Evolutionary conservation across 2,329 filamentous ascomycete species (phyloP).

Genomic region (Claviceps sp.): DNA sequence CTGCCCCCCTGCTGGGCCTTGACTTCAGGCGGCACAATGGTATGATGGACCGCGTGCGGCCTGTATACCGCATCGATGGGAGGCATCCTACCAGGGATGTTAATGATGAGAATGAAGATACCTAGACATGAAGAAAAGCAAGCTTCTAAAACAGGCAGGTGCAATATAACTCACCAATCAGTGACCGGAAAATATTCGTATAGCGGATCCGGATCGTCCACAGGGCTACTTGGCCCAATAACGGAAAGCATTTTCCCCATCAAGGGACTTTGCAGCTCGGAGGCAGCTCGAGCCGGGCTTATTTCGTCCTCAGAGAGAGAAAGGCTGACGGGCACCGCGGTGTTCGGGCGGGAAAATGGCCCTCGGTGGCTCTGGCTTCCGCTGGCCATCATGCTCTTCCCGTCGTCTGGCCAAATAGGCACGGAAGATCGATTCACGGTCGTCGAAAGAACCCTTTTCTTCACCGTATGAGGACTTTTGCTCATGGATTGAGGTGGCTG

Average conservation of each 20-base stretch:
- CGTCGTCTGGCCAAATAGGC: slow-evolving; percentile 33
- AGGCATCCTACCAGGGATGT: slow-evolving; percentile 45
- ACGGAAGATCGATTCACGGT: slow-evolving; percentile 38
- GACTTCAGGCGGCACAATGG: slow-evolving; percentile 53
- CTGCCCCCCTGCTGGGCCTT: slow-evolving; percentile 54
- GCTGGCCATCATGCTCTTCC: slow-evolving; percentile 11
- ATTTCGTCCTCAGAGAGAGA: slow-evolving; percentile 48
- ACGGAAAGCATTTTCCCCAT: slow-evolving; percentile 25
- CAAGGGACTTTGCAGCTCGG: slow-evolving; percentile 38
- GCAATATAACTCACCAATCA: slow-evolving; percentile 48
- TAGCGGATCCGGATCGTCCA: slow-evolving; percentile 68
- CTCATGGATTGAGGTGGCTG: slow-evolving; percentile 20
- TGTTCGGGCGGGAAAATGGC: slow-evolving; percentile 14
- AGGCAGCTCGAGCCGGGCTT: slow-evolving; percentile 37
- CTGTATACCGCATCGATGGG: slow-evolving; percentile 82
- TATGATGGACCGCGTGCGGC: slow-evolving; percentile 89
- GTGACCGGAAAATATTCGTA: slow-evolving; percentile 94
- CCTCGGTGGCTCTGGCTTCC: slow-evolving; percentile 12
- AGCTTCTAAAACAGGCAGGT: background rate
- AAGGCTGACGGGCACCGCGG: slow-evolving; percentile 32
- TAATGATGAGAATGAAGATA: background rate
- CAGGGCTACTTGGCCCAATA: slow-evolving; percentile 39
- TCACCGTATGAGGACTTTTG: slow-evolving; percentile 33
- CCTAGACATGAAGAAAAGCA: background rate
- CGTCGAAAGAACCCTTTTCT: slow-evolving; percentile 40